Conservation (phyloP, 2,329 filamentous ascomycete species). For the Trichophyton equinum region DNA sequence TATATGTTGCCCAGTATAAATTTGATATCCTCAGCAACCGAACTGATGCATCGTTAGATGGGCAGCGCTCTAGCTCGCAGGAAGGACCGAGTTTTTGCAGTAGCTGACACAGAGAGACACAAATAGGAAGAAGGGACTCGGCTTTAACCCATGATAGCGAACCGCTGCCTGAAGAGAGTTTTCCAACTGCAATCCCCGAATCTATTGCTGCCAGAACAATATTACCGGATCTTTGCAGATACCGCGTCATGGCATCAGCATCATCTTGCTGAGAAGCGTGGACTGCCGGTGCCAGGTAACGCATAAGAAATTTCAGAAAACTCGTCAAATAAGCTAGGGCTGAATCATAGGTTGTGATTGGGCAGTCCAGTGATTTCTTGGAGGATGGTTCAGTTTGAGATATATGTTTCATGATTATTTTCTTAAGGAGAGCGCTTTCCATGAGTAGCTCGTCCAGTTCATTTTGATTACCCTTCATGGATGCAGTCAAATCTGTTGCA, state of each 20-base stretch:
- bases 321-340: conserved; percentile 27
- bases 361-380: conserved; percentile 12
- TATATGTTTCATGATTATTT: conserved; percentile 24
- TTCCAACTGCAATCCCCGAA: conserved; percentile 29
- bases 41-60: conserved; percentile 14
- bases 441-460: conserved; percentile 35
- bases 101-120: conserved; percentile 24
- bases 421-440: conserved; percentile 33
- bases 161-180: conserved; percentile 26
- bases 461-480: conserved; percentile 27
- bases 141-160: conserved; percentile 28
- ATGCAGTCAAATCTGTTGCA: conserved; percentile 23
- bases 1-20: conserved; percentile 36
- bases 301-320: conserved; percentile 30
- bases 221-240: conserved; percentile 22
- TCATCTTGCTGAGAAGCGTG: conserved; percentile 19
- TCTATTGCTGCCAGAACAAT: conserved; percentile 31
- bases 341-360: conserved; percentile 10
- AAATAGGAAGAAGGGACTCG: conserved; percentile 26
- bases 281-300: conserved; percentile 26
- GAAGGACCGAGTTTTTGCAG: conserved; percentile 13
- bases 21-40: conserved; percentile 34
- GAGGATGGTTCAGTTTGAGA: conserved; percentile 15
- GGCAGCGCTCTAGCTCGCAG: conserved; percentile 8
- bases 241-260: conserved; percentile 23